Conservation (phyloP, 805 yeast genomes). For the Yamadazyma kitorensis region DNA sequence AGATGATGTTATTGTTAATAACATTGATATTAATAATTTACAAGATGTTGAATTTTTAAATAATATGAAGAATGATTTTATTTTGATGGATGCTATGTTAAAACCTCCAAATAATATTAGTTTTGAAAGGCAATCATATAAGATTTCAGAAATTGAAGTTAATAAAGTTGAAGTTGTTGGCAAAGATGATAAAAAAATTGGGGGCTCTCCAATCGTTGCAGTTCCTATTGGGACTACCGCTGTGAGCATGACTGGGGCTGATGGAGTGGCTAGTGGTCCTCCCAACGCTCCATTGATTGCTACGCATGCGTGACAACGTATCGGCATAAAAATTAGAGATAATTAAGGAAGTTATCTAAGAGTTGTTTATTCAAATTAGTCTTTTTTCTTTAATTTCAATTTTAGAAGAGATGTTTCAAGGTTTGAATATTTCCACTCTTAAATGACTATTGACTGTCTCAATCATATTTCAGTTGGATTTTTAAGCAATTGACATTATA, state of each 20-base stretch:
- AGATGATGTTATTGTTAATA: conserved; percentile 13
- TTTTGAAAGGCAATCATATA: conserved; percentile 10
- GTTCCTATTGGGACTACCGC: not conserved
- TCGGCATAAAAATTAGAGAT: conserved; percentile 9
- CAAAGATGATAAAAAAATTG: conserved; percentile 5
- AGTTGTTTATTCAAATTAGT: conserved; percentile 6
- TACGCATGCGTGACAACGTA: conserved; percentile 13
- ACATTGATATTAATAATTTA: conserved; percentile 13
- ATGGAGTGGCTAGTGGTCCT: conserved; percentile 3
- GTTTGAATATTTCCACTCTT: conserved; percentile 8
- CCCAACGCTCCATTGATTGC: conserved; percentile 8
- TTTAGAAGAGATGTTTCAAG: too few species aligned
- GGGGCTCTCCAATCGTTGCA: not conserved
- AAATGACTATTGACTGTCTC: conserved; percentile 11
- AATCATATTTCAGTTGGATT: conserved; percentile 15
- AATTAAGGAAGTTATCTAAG: conserved; percentile 9
- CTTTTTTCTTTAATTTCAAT: not conserved
- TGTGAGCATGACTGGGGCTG: not conserved
- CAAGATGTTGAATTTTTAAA: conserved; percentile 13
- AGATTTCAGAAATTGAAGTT: conserved; percentile 7
- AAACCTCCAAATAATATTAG: conserved; percentile 15
- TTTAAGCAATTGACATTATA: conserved; percentile 17
- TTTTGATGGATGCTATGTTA: conserved; percentile 20
- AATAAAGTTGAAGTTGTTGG: conserved; percentile 1
- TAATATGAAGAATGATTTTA: conserved; percentile 11